Base-by-base conservation (phyloP, 2,329 filamentous ascomycete genomes). In the Byssochlamys sp. region DNA sequence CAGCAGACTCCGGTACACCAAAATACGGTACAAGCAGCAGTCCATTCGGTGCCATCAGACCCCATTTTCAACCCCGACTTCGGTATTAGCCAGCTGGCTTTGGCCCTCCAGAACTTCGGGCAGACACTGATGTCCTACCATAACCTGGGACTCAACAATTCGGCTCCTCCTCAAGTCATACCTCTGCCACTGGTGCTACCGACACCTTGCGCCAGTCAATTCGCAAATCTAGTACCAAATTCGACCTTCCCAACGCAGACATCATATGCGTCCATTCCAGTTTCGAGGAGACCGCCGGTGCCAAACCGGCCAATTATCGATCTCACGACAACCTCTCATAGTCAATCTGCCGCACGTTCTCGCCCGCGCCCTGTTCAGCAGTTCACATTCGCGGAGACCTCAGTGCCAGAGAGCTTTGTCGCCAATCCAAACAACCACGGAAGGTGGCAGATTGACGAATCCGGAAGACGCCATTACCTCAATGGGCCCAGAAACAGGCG, bases 381-480 rank as follows among this genome's bases (percentile, higher is more conserved):
- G 19, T 61, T 62, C 25, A 49, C 57, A 11, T 66, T 64, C 27
- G 39, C 57, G 52, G 55, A 64, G 2, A 56, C 58, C 14, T 54
- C 54, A 6, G 55, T 61, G 3, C 63, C 67, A 10, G 9, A 26
- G 9, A 26, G 56, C 11, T 67, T 69, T 48, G 59, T 63, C 14
- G 58, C 61, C 39, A 67, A 68, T 35, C 64, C 65, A 4, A 59
- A 63, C 33, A 66, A 65, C 45, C 65, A 68, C 52, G 61, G 56
- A 9, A 60, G 65, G 27, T 69, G 65, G 58, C 14, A 55, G 28
- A 31, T 61, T 27, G 58, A 62, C 14, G 9, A 26, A 1, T n/a
- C 55, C 11, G 65, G 64, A 1, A 58, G 57, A 11, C 51, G 61
- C 14, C 33, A 53, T 5, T 66, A 66, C 53, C 54, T 68, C 53